phyloP scores from a whole-genome alignment of 2,329 filamentous ascomycete genomes.

The Ophiostoma triangulosporum region DNA sequence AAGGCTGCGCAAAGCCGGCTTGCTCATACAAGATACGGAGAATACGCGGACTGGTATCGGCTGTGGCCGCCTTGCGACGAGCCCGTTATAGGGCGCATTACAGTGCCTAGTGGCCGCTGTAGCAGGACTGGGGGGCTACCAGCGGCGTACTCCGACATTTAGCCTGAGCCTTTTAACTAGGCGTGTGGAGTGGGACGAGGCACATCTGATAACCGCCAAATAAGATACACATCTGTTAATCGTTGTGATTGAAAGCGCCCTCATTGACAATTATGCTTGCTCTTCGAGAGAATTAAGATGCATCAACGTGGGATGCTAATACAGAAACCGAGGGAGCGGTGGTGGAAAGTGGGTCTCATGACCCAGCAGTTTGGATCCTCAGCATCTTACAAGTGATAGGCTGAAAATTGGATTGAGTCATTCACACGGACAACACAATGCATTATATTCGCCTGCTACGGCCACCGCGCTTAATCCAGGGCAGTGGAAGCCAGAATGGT shows the following conservation, averaged over 20 bases:
- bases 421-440: too few species aligned
- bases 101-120: background rate
- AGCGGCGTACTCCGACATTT: background rate
- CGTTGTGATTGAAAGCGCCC: too few species aligned
- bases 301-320: background rate
- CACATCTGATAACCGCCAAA: too few species aligned
- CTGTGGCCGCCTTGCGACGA: background rate
- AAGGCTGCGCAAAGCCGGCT: background rate
- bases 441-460: slow-evolving; percentile 44
- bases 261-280: too few species aligned
- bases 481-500: slow-evolving; percentile 9
- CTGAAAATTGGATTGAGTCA: background rate
- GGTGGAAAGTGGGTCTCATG: background rate
- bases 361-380: background rate
- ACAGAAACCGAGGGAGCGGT: background rate
- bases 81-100: background rate
- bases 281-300: background rate
- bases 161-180: background rate
- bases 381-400: too few species aligned
- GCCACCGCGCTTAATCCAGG: slow-evolving; percentile 22
- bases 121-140: background rate
- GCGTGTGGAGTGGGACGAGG: background rate
- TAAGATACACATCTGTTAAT: too few species aligned
- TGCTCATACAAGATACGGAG: background rate
- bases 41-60: background rate